Evolutionary conservation across 2,329 filamentous ascomycete genomes (phyloP).

Genomic region (Apiospora rasikravindrae): DNA sequence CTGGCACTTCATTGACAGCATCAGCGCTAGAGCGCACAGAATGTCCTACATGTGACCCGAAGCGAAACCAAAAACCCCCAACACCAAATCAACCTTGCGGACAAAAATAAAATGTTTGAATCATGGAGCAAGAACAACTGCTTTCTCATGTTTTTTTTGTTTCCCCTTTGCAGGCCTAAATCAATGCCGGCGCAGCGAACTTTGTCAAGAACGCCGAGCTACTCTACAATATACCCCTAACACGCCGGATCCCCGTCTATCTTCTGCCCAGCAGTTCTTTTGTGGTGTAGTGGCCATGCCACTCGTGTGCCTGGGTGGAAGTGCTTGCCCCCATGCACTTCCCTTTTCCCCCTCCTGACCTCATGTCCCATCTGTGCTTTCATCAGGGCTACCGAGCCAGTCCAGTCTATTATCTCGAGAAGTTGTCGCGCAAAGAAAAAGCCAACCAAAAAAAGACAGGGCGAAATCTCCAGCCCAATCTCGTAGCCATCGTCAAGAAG

Average conservation of each 20-base stretch:
- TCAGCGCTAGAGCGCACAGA: background rate
- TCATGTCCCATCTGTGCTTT: slow-evolving; percentile 18
- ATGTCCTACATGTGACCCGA: background rate
- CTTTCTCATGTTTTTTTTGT: background rate
- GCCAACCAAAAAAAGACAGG: slow-evolving; percentile 10
- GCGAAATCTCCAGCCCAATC: background rate
- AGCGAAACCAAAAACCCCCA: background rate
- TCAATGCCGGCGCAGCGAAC: background rate
- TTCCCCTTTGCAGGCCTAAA: slow-evolving; percentile 10
- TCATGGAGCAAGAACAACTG: background rate
- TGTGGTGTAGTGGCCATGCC: background rate
- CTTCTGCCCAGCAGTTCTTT: slow-evolving; percentile 17
- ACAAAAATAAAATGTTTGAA: background rate
- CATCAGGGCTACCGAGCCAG: slow-evolving; percentile 21
- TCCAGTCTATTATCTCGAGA: slow-evolving; percentile 20
- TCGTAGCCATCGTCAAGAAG: background rate
- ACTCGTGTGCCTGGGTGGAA: background rate
- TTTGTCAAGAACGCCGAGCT: background rate
- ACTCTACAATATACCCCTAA: slow-evolving; percentile 16
- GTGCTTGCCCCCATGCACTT: background rate
- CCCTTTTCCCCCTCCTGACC: slow-evolving; percentile 7
- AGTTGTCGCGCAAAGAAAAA: slow-evolving; percentile 4
- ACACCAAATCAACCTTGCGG: background rate
- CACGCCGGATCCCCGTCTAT: background rate
- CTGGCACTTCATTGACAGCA: background rate